Evolutionary conservation across 2,329 filamentous ascomycete species (phyloP).

Genomic region (Diaporthe sp.): DNA sequence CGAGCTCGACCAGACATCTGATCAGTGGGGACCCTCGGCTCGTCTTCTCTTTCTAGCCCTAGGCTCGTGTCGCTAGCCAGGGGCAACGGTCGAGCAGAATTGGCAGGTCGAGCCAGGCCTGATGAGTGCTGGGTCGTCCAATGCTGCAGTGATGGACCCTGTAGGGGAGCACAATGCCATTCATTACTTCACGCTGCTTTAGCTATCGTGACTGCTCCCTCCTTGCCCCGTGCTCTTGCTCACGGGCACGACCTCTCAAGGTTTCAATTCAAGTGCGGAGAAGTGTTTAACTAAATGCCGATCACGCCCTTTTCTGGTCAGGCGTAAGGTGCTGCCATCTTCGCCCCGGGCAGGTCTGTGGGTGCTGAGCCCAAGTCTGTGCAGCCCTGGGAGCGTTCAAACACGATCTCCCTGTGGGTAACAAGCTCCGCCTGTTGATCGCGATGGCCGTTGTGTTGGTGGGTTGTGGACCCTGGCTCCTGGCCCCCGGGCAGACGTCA

Average conservation of each 20-base stretch:
- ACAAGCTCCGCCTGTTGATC: constrained; percentile 1
- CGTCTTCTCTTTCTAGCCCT: constrained; percentile 15
- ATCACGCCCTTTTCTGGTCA: background rate
- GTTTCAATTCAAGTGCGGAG: constrained; percentile 4
- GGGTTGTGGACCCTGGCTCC: constrained; percentile 17
- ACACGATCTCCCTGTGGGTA: constrained; percentile 27
- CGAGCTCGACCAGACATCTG: constrained; percentile 28
- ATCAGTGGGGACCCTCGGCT: constrained; percentile 31
- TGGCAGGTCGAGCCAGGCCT: background rate
- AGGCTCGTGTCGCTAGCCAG: constrained; percentile 28
- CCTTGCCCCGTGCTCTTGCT: background rate
- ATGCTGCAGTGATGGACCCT: background rate
- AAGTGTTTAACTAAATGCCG: background rate
- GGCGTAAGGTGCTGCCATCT: background rate
- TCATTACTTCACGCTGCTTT: background rate
- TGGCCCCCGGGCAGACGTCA: constrained; percentile 15
- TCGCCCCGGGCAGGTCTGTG: constrained; percentile 10
- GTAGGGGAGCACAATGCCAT: background rate
- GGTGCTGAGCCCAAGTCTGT: constrained; percentile 13
- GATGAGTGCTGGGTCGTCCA: background rate
- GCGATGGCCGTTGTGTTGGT: constrained; percentile 4
- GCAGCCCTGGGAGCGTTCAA: background rate
- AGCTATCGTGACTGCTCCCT: too few relatives aligned
- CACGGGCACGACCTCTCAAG: background rate
- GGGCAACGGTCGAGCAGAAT: constrained; percentile 23